phyloP scores from a whole-genome alignment of 1,139 yeast species.

The Saccharomyces pastorianus region DNA sequence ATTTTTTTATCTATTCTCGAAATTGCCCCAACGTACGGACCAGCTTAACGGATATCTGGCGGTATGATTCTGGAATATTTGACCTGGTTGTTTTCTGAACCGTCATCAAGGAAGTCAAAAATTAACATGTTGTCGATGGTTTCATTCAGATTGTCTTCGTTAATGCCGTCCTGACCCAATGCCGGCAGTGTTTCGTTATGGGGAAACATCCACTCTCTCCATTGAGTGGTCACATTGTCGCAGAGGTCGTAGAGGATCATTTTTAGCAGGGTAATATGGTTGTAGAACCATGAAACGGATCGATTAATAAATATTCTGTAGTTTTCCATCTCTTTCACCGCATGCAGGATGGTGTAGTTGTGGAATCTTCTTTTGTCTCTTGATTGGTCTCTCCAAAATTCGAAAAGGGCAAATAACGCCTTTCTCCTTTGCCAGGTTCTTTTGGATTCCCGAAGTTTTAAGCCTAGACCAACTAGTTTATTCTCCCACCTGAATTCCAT shows the following conservation, averaged over 20 bases:
- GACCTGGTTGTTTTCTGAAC: conserved; percentile 22
- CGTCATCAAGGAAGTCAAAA: conserved; percentile 28
- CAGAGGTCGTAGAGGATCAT: conserved; percentile 31
- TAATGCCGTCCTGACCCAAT: conserved; percentile 17
- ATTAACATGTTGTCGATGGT: conserved; percentile 25
- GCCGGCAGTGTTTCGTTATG: conserved; percentile 20
- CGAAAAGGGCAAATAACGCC: conserved; percentile 30
- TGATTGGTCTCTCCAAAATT: conserved; percentile 32
- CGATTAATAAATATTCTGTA: conserved; percentile 30
- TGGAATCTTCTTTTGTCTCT: conserved; percentile 26
- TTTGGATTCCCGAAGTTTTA: conserved; percentile 29
- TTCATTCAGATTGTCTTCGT: conserved; percentile 24
- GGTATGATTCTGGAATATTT: conserved; percentile 21
- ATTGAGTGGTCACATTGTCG: conserved; percentile 27
- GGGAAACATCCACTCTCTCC: conserved; percentile 33
- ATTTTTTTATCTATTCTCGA: neutral
- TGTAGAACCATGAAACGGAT: conserved; percentile 32
- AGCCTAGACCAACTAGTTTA: conserved; percentile 27
- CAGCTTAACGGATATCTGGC: conserved; percentile 4
- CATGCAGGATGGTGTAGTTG: conserved; percentile 27
- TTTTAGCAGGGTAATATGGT: conserved; percentile 30
- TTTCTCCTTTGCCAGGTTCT: conserved; percentile 33
- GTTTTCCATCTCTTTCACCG: conserved; percentile 32
- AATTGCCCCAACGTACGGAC: neutral
- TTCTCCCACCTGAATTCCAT: conserved; percentile 33